Percentiles rank a stretch among this genome's conserved stretches.
Evolutionary conservation across 257 asterid species (phyloP).

Genomic region (Forsythia suspensa): DNA sequence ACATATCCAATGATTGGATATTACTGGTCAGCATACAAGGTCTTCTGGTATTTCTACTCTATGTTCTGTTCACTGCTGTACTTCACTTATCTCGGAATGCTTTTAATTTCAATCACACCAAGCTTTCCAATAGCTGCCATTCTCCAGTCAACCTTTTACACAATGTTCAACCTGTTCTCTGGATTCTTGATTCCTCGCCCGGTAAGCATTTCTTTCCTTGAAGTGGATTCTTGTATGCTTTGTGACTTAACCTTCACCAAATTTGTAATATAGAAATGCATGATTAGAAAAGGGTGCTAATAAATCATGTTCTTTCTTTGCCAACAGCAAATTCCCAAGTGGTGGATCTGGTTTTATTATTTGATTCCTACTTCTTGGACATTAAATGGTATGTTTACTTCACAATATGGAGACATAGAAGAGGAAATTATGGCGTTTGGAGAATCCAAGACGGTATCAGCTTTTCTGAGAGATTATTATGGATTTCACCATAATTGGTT

Average conservation of each 20-base stretch:
- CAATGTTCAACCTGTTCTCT: slow-evolving; percentile 40
- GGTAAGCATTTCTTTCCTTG: slow-evolving; percentile 23
- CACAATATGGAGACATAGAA: slow-evolving; percentile 47
- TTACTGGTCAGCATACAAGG: slow-evolving; percentile 31
- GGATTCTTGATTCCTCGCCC: slow-evolving; percentile 42
- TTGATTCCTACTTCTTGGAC: slow-evolving; percentile 46
- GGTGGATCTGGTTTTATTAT: slow-evolving; percentile 55
- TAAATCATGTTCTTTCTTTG: background rate
- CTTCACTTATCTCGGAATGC: slow-evolving; percentile 46
- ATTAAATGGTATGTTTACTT: slow-evolving; percentile 36
- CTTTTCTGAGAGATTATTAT: slow-evolving; percentile 37
- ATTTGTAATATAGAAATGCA: background rate
- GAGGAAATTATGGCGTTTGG: slow-evolving; percentile 36
- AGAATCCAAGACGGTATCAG: slow-evolving; percentile 30
- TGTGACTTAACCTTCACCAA: background rate
- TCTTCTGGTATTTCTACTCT: slow-evolving; percentile 39
- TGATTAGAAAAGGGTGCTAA: background rate
- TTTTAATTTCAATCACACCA: slow-evolving; percentile 41
- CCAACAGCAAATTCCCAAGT: slow-evolving; percentile 48
- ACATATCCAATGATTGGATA: slow-evolving; percentile 50
- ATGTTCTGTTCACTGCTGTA: slow-evolving; percentile 40
- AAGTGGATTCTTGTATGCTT: background rate
- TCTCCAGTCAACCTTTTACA: slow-evolving; percentile 34
- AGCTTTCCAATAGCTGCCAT: slow-evolving; percentile 43
- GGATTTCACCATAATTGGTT: slow-evolving; percentile 35